Percentiles rank a stretch among this genome's conserved stretches.
Conservation (phyloP, 164 flowering plant species). For the Liriodendron chinense region DNA sequence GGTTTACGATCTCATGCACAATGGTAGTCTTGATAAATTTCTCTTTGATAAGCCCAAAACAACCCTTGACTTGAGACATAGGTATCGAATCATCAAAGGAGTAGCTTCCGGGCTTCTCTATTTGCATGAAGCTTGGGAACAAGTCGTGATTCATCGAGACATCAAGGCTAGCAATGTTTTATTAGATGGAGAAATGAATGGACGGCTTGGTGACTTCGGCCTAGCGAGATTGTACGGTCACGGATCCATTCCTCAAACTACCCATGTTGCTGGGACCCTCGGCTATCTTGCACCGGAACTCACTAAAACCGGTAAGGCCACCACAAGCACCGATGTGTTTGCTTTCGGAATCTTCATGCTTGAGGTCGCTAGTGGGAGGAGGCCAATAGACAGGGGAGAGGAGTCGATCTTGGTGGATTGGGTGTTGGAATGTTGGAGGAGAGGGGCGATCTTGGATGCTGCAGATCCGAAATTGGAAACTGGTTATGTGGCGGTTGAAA, state of each 20-base stretch:
- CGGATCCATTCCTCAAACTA: not conserved
- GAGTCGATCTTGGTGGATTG: conserved; percentile 25
- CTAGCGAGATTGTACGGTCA: not conserved
- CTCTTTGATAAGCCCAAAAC: conserved; percentile 1
- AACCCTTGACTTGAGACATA: conserved; percentile 26
- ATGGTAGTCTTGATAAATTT: conserved; percentile 48
- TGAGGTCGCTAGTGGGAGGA: not conserved
- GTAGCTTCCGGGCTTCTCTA: conserved; percentile 31
- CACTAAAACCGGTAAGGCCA: conserved; percentile 27
- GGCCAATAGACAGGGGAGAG: not conserved
- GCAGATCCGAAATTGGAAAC: conserved; percentile 17
- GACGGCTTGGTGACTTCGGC: not conserved
- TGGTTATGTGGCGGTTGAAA: conserved; percentile 8
- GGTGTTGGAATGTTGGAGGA: conserved; percentile 23
- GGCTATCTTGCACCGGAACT: conserved; percentile 32
- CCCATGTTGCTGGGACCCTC: not conserved
- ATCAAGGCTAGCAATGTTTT: conserved; percentile 26
- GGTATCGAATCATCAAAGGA: conserved; percentile 30
- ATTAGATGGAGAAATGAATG: not conserved
- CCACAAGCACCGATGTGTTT: conserved; percentile 29
- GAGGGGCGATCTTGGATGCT: conserved; percentile 10
- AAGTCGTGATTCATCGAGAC: conserved; percentile 39
- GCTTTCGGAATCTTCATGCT: conserved; percentile 20
- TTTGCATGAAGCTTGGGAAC: conserved; percentile 38
- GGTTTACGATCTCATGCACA: conserved; percentile 52